These are phyloP conservation scores for Candida namnaoensis DNA, from an alignment of 805 yeast genomes.

Conservation along the genomic window DNA sequence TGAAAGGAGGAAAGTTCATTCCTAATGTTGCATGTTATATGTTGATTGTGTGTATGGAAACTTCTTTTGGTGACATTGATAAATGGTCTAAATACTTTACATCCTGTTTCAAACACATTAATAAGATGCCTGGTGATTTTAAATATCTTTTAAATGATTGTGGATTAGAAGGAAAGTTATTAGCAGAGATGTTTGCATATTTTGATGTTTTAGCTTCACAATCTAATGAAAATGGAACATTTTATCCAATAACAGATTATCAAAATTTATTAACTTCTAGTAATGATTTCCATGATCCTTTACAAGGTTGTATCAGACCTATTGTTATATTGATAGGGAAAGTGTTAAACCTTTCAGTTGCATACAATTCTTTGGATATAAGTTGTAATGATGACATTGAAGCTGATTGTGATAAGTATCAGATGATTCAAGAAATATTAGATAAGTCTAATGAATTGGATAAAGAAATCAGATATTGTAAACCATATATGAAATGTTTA, in stretches of 20 bases:
- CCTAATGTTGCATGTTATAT: slow-evolving; percentile 10
- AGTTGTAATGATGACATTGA: slow-evolving; percentile 1
- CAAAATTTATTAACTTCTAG: slow-evolving; percentile 3
- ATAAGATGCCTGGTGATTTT: slow-evolving; percentile 13
- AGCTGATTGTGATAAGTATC: slow-evolving; percentile 10
- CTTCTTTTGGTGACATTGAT: slow-evolving; percentile 15
- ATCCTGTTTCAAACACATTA: slow-evolving; percentile 8
- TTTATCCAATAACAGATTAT: slow-evolving; percentile 14
- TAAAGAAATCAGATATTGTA: slow-evolving; percentile 29
- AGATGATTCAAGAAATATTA: slow-evolving; percentile 8
- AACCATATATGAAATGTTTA: slow-evolving; percentile 36
- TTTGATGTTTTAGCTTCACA: slow-evolving; percentile 17
- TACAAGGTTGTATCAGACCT: slow-evolving; percentile 19
- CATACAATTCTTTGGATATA: slow-evolving; percentile 6
- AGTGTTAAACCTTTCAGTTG: slow-evolving; percentile 12
- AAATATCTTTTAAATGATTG: slow-evolving; percentile 7
- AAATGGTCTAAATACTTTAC: slow-evolving; percentile 14
- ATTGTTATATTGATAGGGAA: slow-evolving; percentile 15
- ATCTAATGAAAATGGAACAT: slow-evolving; percentile 19
- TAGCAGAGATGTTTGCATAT: slow-evolving; percentile 15
- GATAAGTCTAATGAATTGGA: slow-evolving; percentile 28
- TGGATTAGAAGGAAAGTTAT: slow-evolving; percentile 10
- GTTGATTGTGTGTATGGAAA: slow-evolving; percentile 13
- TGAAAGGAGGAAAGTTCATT: slow-evolving; percentile 8
- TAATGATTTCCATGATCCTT: slow-evolving; percentile 10